Base-by-base conservation (phyloP, 805 yeast genomes). In the Lipomyces mesembrius region DNA sequence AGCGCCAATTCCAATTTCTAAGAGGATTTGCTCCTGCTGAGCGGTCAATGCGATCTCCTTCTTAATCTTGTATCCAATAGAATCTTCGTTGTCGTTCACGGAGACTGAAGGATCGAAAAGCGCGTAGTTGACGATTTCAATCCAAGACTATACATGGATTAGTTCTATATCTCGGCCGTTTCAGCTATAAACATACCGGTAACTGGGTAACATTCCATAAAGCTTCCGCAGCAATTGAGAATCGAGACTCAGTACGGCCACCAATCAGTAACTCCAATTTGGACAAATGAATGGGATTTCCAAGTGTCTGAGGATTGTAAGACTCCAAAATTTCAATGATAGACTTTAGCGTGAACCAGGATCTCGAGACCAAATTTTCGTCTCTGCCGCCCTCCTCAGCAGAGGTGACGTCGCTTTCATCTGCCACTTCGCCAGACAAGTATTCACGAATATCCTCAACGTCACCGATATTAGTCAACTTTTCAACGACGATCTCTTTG, bases 401-500 rank as follows among this genome's bases (percentile, higher is more conserved):
- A 9, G 22, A n/a, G 49, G 63, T 63, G n/a, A 68, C 69, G 9
- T 64, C 71, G 8, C 56, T 14, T n/a, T 63, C 63, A 52, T 58
- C 57, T 11, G 53, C 64, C 20, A 32, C n/a, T 14, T 61, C 59
- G 25, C 52, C 64, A 37, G 56, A 39, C 8, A 65, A 49, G 22
- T 61, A 55, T 4, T 57, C 54, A 3, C 61, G 57, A n/a, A 64
- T 27, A 9, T 46, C 61, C 34, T 25, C 65, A 25, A 29, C 69
- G 34, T 59, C 54, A 22, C 64, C 72, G 35, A 64, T 59, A 8
- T 59, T 61, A 17, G 57, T 60, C 14, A 63, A 39, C 17, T 56
- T 34, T 25, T 60, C 75, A 20, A 78, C 61, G 1, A 80, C 67
- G 6, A 70, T 72, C 3, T 79, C 75, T 5, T 72, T 69, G 56